These are phyloP conservation scores for Torulaspora microellipsoides DNA, from an alignment of 805 yeast species.

Conservation along the genomic window DNA sequence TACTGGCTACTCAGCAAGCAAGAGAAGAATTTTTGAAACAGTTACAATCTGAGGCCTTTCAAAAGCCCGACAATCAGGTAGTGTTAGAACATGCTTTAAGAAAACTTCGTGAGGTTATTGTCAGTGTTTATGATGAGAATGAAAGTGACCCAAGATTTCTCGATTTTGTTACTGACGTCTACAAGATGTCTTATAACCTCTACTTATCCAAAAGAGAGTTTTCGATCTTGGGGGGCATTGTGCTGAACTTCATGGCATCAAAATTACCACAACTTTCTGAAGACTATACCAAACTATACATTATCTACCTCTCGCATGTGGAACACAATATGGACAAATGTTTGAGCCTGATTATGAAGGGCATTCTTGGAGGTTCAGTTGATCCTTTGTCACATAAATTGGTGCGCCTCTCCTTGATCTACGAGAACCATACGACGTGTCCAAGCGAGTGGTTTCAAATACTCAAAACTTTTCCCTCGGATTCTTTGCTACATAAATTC, in stretches of 20 bases:
- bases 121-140: constrained; percentile 15
- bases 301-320: constrained; percentile 20
- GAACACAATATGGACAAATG: constrained; percentile 17
- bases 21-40: constrained; percentile 39
- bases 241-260: constrained; percentile 15
- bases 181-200: constrained; percentile 17
- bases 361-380: neutral
- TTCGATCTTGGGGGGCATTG: constrained; percentile 14
- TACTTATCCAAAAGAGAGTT: constrained; percentile 12
- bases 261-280: constrained; percentile 10
- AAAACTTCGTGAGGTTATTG: constrained; percentile 26
- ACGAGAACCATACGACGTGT: constrained; percentile 2
- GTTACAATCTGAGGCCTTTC: constrained; percentile 26
- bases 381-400: neutral
- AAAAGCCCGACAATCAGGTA: too few relatives aligned
- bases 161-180: constrained; percentile 15
- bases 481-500: constrained; percentile 8
- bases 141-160: constrained; percentile 14
- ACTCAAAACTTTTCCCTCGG: constrained; percentile 2
- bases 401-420: constrained; percentile 9
- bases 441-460: constrained; percentile 11
- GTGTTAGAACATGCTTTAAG: constrained; percentile 31
- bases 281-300: constrained; percentile 11
- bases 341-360: constrained; percentile 3
- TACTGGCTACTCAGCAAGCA: constrained; percentile 42